These are phyloP conservation scores for Parascedosporium putredinis DNA, from an alignment of 2,329 filamentous ascomycete species.

Conservation along the genomic window DNA sequence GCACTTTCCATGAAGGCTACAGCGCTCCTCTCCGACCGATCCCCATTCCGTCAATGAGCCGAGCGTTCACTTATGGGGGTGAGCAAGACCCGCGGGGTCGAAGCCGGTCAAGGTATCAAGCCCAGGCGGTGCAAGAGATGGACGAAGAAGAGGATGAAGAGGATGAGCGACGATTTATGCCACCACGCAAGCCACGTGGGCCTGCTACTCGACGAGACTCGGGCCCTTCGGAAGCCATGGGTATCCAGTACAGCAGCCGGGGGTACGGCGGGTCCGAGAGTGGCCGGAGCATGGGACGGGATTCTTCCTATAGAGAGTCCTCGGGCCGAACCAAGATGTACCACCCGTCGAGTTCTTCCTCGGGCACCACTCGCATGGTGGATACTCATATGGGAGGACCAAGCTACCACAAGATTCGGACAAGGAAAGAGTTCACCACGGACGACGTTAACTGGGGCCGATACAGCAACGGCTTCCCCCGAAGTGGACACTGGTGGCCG, in stretches of 20 bases:
- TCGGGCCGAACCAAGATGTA: neutral
- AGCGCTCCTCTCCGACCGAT: neutral
- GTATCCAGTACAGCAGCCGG: neutral
- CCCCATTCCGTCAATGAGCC: neutral
- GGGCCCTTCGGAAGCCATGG: neutral
- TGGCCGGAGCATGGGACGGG: neutral
- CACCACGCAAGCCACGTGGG: neutral
- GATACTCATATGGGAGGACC: neutral
- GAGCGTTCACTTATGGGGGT: neutral
- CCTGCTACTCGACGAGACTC: neutral
- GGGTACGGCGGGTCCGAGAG: neutral
- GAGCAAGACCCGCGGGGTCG: slow-evolving; percentile 3
- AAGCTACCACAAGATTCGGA: neutral
- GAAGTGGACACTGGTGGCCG: neutral
- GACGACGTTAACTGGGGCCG: neutral
- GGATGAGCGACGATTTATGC: slow-evolving; percentile 1
- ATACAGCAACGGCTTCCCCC: neutral
- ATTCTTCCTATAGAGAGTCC: neutral
- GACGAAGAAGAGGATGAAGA: slow-evolving; percentile 7
- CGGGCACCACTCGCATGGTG: neutral
- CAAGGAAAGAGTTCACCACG: neutral
- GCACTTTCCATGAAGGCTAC: slow-evolving; percentile 6
- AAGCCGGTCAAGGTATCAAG: slow-evolving; percentile 3
- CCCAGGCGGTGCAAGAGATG: neutral
- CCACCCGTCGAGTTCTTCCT: neutral